Evolutionary conservation across 2,329 filamentous ascomycete genomes (phyloP), one percentile per base, ranked within the genome.

Genomic region (Ceratocystiopsis sp.): DNA sequence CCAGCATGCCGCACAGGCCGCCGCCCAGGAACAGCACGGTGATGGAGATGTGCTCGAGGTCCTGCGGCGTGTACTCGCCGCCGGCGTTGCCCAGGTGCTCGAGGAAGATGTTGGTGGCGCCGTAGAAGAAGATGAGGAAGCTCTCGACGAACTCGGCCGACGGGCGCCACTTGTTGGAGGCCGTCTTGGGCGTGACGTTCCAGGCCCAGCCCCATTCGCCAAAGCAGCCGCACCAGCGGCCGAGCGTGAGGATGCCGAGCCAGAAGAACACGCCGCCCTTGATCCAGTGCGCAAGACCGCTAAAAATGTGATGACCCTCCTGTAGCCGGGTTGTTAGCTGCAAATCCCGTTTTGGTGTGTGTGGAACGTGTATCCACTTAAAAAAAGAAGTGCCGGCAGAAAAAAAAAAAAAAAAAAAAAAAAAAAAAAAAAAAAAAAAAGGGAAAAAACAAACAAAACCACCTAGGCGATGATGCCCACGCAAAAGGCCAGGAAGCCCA

Each of bases 181-280:
- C 47, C 15, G 53, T 54, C 48, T 59, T 67, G 16, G 85, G 85
- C 46, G 82, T 81, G 46, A 87, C 61, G 54, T 96, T 96, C 89
- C 89, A 95, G 0, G 86, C 84, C 89, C 89, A 96, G 50, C 89
- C 89, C 45, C 89, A 71, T 47, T 94, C 84, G 45, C 82, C 78
- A 57, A 93, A 96, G 57, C 82, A 83, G 21, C 89, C 89, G 55
- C 86, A 76, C 81, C 85, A 95, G 44, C 89, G 79, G 29, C 85
- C 86, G 4, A 96, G 68, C 0, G 84, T 93, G 47, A 95, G 63
- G 17, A 94, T 62, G 10, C 89, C 89, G 49, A 93, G 84, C 78
- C 84, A 91, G 63, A 95, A 85, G 66, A 96, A 96, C 43, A 96
- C 81, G 4, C 84, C 84, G 38, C 89, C 89, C 59, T 96, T 96